phyloP scores from a whole-genome alignment of 148 eudicot genomes.

The Bassia scoparia region DNA sequence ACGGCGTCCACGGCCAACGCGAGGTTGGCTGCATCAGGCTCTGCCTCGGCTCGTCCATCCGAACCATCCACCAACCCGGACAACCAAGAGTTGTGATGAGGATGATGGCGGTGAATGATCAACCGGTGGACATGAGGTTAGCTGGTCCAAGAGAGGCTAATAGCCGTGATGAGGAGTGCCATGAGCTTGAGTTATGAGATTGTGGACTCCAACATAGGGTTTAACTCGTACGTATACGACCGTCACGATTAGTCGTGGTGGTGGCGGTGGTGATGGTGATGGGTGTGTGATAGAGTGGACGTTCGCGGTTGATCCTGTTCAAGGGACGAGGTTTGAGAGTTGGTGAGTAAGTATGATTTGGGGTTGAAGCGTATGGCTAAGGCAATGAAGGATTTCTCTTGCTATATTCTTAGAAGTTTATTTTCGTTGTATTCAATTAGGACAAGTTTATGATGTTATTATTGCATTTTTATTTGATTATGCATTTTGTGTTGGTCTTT shows the following conservation, averaged over 20 bases:
- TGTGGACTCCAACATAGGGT: conserved; percentile 63
- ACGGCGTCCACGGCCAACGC: conserved; percentile 67
- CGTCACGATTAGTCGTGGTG: conserved; percentile 36
- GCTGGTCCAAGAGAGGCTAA: conserved; percentile 71
- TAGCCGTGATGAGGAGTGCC: conserved; percentile 39
- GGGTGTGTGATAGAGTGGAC: conserved; percentile 71
- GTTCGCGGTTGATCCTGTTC: conserved; percentile 52
- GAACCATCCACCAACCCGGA: no score
- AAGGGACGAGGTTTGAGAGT: conserved; percentile 53
- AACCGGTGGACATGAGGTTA: conserved; percentile 21
- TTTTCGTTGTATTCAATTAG: no score
- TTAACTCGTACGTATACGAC: conserved; percentile 59
- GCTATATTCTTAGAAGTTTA: not conserved
- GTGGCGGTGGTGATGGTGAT: conserved; percentile 11
- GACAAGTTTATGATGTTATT: no score
- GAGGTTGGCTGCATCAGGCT: conserved; percentile 65
- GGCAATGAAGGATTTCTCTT: conserved; percentile 49
- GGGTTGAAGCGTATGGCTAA: conserved; percentile 45
- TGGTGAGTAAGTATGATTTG: conserved; percentile 49
- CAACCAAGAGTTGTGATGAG: conserved; percentile 9
- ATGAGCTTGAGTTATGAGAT: conserved; percentile 61
- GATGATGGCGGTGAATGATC: no score
- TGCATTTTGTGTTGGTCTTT: no score
- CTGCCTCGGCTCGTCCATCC: conserved; percentile 51
- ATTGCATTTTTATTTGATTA: no score